A percentile compares a stretch with the other conserved stretches of the same genome.
phyloP scores from a whole-genome alignment of 768 basidiomycete genomes.

The Kwoniella sp. region DNA sequence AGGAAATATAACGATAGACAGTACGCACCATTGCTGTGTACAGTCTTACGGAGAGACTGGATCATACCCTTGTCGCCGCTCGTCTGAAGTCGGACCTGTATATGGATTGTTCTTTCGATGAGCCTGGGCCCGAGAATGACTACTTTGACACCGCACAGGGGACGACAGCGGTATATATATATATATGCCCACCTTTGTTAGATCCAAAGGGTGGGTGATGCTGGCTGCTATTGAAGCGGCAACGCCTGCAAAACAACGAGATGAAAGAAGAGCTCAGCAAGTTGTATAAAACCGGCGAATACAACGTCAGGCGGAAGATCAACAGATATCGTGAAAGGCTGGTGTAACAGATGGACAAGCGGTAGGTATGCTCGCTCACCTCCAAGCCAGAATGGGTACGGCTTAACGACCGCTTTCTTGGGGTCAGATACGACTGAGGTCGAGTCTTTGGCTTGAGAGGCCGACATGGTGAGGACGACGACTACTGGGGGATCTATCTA shows the following conservation, averaged over 20 bases:
- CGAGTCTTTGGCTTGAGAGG: neutral
- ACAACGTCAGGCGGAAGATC: too few species aligned
- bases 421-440: neutral
- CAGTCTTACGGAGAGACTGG: slow-evolving; percentile 76
- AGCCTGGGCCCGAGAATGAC: neutral
- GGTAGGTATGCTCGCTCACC: slow-evolving; percentile 23
- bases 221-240: slow-evolving; percentile 44
- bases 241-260: slow-evolving; percentile 37
- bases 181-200: slow-evolving; percentile 79
- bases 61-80: slow-evolving; percentile 91
- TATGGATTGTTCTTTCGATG: neutral
- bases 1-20: neutral
- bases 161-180: neutral
- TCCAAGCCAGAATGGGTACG: slow-evolving; percentile 49
- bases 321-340: too few species aligned
- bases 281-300: too few species aligned
- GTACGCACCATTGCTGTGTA: slow-evolving; percentile 68
- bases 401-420: slow-evolving; percentile 21
- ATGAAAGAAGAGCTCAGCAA: too few species aligned
- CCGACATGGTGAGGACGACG: neutral
- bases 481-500: too few species aligned
- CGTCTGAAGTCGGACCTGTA: slow-evolving; percentile 73
- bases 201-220: slow-evolving; percentile 53
- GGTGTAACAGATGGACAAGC: neutral
- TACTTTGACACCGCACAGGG: neutral